A percentile compares a stretch with the other conserved stretches of the same genome.
Conservation (phyloP, 2,329 filamentous ascomycete genomes). For the Cladosporium oxysporum region DNA sequence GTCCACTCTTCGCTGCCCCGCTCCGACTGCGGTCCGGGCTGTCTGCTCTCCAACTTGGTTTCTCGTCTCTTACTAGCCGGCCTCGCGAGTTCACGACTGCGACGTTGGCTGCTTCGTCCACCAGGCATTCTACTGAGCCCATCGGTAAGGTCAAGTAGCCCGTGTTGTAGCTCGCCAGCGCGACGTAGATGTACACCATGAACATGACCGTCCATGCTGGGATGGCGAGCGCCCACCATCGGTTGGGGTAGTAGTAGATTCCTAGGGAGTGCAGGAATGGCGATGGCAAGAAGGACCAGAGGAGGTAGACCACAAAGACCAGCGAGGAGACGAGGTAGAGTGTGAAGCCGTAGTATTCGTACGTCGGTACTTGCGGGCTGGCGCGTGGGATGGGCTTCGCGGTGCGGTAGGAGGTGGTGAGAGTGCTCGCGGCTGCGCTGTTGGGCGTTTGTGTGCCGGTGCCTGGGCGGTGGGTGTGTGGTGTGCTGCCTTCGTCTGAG, state of each 20-base stretch:
- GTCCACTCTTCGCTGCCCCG: conserved; percentile 33
- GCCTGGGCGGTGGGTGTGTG: conserved; percentile 29
- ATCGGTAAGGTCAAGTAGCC: conserved; percentile 83
- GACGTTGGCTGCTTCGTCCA: conserved; percentile 85
- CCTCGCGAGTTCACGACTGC: conserved; percentile 78
- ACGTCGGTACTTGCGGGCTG: conserved; percentile 92
- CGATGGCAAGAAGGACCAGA: conserved; percentile 89
- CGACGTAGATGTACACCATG: conserved; percentile 90
- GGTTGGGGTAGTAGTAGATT: conserved; percentile 94
- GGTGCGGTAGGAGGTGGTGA: conserved; percentile 55
- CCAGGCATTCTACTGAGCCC: conserved; percentile 79
- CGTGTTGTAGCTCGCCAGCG: conserved; percentile 86
- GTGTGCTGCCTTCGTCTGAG: conserved; percentile 65
- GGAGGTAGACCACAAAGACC: conserved; percentile 70
- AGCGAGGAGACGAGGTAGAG: conserved; percentile 87
- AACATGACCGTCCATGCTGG: conserved; percentile 87
- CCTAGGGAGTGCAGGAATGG: conserved; percentile 90
- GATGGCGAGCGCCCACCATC: conserved; percentile 95
- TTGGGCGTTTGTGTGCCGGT: conserved; percentile 45
- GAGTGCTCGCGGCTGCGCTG: conserved; percentile 61
- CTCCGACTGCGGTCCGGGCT: background rate
- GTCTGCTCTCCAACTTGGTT: conserved; percentile 30
- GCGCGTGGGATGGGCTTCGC: conserved; percentile 72
- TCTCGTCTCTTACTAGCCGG: conserved; percentile 46
- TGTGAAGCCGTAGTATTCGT: conserved; percentile 99